A percentile compares a stretch with the other conserved stretches of the same genome.
phyloP scores from a whole-genome alignment of 176 grass and related monocot genomes.

The Melocanna baccifera region DNA sequence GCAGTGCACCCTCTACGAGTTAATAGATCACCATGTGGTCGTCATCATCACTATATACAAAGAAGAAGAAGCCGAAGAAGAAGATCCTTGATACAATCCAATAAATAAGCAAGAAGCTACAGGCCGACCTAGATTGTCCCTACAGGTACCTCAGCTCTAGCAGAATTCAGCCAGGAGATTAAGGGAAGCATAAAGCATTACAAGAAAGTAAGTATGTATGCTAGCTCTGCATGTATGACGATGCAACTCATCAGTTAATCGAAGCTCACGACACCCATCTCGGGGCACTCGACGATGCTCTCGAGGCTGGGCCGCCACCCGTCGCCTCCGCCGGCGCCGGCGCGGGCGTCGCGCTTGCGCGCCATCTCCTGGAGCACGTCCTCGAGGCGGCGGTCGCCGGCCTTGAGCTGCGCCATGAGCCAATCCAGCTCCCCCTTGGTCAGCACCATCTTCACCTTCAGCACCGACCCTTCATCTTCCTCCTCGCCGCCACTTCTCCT shows the following conservation, averaged over 20 bases:
- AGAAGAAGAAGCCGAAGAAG: background rate
- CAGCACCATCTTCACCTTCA: constrained; percentile 72
- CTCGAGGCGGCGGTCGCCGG: constrained; percentile 47
- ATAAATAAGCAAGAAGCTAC: background rate
- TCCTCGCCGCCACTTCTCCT: background rate
- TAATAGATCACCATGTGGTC: background rate
- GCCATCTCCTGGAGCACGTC: constrained; percentile 62
- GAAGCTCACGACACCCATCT: constrained; percentile 4
- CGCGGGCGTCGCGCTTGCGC: constrained; percentile 21
- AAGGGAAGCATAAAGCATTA: background rate
- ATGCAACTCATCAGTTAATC: background rate
- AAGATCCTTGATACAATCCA: background rate
- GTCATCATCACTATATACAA: background rate
- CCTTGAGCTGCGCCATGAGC: constrained; percentile 64
- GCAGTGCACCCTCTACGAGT: background rate
- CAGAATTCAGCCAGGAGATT: background rate
- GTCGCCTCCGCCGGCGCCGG: background rate
- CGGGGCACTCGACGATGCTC: constrained; percentile 62
- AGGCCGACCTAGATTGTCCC: background rate
- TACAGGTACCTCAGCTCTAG: background rate
- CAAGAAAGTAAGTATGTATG: background rate
- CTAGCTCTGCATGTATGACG: background rate
- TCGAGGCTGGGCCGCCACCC: constrained; percentile 64
- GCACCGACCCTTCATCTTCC: constrained; percentile 15
- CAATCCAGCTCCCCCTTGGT: constrained; percentile 71